These are phyloP conservation scores for Russula abietina DNA, from an alignment of 768 basidiomycete genomes.

Conservation along the genomic window DNA sequence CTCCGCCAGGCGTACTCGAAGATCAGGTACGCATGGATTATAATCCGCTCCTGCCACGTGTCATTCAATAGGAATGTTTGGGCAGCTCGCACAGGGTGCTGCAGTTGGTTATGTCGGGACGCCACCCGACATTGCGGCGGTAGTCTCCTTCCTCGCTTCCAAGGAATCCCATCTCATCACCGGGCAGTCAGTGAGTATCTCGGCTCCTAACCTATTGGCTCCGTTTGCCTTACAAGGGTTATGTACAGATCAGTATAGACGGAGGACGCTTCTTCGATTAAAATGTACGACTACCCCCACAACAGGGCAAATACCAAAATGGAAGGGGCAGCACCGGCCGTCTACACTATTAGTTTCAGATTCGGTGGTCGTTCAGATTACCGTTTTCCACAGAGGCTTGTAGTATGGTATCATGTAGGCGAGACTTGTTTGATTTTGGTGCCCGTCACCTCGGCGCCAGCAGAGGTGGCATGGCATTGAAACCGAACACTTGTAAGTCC, in stretches of 20 bases:
- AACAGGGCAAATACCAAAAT: neutral
- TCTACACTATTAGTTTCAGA: neutral
- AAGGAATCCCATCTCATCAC: slow-evolving; percentile 32
- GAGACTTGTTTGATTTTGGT: neutral
- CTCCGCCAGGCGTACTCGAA: slow-evolving; percentile 14
- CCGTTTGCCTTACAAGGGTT: neutral
- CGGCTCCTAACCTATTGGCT: neutral
- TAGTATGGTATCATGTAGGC: neutral
- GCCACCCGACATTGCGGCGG: slow-evolving; percentile 28
- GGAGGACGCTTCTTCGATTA: slow-evolving; percentile 21
- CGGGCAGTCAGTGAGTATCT: slow-evolving; percentile 24
- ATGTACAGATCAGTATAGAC: slow-evolving; percentile 18
- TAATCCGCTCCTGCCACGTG: too few species aligned
- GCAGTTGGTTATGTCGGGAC: slow-evolving; percentile 26
- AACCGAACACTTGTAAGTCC: neutral
- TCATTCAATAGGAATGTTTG: neutral
- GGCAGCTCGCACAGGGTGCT: slow-evolving; percentile 17
- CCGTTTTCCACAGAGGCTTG: neutral
- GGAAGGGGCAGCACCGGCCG: neutral
- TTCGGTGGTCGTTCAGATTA: neutral
- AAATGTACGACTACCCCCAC: neutral
- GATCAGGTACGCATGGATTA: slow-evolving; percentile 9
- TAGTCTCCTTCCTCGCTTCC: slow-evolving; percentile 34
- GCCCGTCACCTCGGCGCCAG: neutral
- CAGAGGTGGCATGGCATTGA: neutral